Conservation (phyloP, 2,329 filamentous ascomycete species). For the Pestalotiopsis sp. region DNA sequence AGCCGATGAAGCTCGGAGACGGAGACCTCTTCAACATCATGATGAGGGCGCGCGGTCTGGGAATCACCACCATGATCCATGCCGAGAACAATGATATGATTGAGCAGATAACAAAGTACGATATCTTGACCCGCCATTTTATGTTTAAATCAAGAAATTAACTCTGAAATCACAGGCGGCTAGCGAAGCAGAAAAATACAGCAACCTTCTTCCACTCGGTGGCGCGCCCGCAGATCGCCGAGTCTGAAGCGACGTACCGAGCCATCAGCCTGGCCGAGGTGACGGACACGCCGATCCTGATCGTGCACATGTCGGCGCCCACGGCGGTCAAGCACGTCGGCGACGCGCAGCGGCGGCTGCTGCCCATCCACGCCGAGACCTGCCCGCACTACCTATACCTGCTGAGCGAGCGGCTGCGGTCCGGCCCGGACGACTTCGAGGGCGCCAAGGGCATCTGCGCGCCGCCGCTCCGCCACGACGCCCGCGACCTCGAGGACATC, state of each 20-base stretch:
- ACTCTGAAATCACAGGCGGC: constrained; percentile 15
- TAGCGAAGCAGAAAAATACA: constrained; percentile 16
- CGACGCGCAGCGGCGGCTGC: constrained; percentile 48
- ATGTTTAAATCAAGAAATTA: constrained; percentile 5
- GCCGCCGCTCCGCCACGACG: constrained; percentile 50
- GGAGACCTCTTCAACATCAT: constrained; percentile 43
- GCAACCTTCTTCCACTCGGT: constrained; percentile 47
- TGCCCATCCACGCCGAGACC: constrained; percentile 59
- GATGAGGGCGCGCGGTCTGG: constrained; percentile 37
- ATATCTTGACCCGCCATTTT: background rate
- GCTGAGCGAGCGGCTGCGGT: constrained; percentile 42
- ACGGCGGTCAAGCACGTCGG: constrained; percentile 50
- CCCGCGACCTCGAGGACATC: constrained; percentile 51
- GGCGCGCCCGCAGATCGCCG: constrained; percentile 45
- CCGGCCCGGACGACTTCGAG: constrained; percentile 38
- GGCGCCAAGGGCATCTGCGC: constrained; percentile 59
- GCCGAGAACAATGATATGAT: constrained; percentile 51
- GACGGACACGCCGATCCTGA: constrained; percentile 51
- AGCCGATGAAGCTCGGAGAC: constrained; percentile 40
- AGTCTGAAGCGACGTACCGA: constrained; percentile 53
- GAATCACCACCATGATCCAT: constrained; percentile 52
- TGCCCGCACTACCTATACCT: constrained; percentile 62
- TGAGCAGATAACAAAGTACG: constrained; percentile 38
- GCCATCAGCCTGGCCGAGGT: constrained; percentile 52
- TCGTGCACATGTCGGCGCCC: constrained; percentile 54